Base-by-base conservation (phyloP, 305 asterid genomes). In the Withania somnifera region DNA sequence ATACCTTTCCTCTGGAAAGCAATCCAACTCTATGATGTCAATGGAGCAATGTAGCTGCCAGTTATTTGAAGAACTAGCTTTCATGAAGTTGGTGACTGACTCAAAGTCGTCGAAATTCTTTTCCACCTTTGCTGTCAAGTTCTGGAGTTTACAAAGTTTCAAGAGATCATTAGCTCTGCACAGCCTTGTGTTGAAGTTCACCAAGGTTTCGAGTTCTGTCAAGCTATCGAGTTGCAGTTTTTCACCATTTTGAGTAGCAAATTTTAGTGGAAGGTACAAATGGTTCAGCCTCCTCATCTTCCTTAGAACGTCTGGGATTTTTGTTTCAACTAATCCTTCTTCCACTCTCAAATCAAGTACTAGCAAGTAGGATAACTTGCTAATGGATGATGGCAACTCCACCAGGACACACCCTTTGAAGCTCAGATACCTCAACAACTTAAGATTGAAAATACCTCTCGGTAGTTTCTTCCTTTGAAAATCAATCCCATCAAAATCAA, bases 401-500 rank as follows among this genome's bases (percentile, higher is more conserved):
- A 14, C 11, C 8, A 87, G 83, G 75, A 28, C 22, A 50, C 87
- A 87, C 47, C 64, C 78, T 10, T 11, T 60, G 79, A 87, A 84
- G 79, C 89, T 75, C 3, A 87, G 84, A 77, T 80, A 81, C 82
- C 85, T 82, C 36, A 87, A 61, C 51, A 79, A 40, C 17, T 38
- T 0, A 45, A 82, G 82, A 15, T 76, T 82, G 10, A 42, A 51
- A 9, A 81, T 66, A 51, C 19, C 40, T 14, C 24, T 28, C 0
- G 83, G 84, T 17, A 66, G 60, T 73, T 42, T 38, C 13, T 0
- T 45, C 0, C 2, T n/a, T 50, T 4, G 26, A 47, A 87, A 82
- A 77, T 87, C 79, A 64, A 87, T 58, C 15, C 84, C 77, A 57
- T 84, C 69, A 47, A 87, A 84, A 77, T 80, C 45, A 56, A 87